Evolutionary conservation across 2,329 filamentous ascomycete genomes (phyloP), one percentile per base, ranked within the genome.

Genomic region (Clarireedia paspali): DNA sequence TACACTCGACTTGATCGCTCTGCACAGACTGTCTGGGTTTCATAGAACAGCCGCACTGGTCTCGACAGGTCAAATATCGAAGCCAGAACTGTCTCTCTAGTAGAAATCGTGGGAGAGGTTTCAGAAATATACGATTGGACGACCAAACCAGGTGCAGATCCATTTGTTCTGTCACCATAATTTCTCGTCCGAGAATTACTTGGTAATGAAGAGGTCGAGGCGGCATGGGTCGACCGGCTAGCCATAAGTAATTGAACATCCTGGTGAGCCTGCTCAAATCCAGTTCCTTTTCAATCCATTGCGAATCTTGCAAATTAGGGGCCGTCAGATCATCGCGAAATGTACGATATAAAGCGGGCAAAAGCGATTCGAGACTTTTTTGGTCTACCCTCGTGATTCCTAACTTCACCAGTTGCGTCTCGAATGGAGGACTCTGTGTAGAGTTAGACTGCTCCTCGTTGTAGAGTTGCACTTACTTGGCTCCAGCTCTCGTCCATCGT

Each of bases 111-210:
- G 69, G 70, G 0, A 72, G 51, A 9, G 68, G 69, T 47, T 72
- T 72, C 27, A 72, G 60, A 47, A 66, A 70, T n/a, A 71, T 67
- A 2, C 60, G 59, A 4, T 60, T 53, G 4, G 56, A 47, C 5
- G 23, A 53, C 67, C 68, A 70, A 5, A 72, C 64, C 0, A 74
- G 61, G 58, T 74, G 71, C 9, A 71, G 59, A 36, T 70, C 65
- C 1, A 67, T 60, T 24, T 70, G 60, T 57, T 74, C 71, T 5
- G 68, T 67, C 15, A 71, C 42, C 2, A 70, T 20, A 17, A 74
- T 68, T 1, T 60, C 47, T 12, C 70, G 68, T 1, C 58, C 59
- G 10, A 67, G 61, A 1, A 68, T 54, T 15, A 57, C 56, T 46
- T 72, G 69, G 6, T 62, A 48, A 53, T 73, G 70, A 2, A 71